Conservation (phyloP, 768 basidiomycete genomes). For the Fibroporia radiculosa region DNA sequence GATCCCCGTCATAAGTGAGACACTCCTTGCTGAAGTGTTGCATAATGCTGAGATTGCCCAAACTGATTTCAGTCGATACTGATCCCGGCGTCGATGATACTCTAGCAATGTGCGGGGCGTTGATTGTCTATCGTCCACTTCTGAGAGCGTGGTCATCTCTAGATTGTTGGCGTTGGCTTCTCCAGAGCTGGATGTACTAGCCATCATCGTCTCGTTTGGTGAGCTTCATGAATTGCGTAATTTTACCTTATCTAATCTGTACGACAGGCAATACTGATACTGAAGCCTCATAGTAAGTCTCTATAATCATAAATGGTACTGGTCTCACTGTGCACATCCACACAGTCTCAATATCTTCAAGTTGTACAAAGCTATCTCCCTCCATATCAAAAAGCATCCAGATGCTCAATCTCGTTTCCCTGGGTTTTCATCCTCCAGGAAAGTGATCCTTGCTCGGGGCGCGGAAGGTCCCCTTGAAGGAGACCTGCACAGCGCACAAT, state of each 20-base stretch:
- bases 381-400: conserved; percentile 50
- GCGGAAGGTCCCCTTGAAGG: conserved; percentile 62
- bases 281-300: conserved; percentile 50
- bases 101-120: conserved; percentile 57
- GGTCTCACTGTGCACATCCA: neutral
- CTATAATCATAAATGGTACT: conserved; percentile 9
- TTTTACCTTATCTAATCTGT: neutral
- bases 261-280: conserved; percentile 63
- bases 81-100: conserved; percentile 85
- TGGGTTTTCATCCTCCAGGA: conserved; percentile 43
- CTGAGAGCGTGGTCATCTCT: neutral
- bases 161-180: conserved; percentile 75
- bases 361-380: conserved; percentile 59
- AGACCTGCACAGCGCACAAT: conserved; percentile 65
- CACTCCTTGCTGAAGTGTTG: neutral
- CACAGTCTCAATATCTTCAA: conserved; percentile 67
- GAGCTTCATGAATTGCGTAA: conserved; percentile 16
- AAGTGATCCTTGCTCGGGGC: conserved; percentile 61
- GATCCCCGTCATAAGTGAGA: conserved; percentile 64
- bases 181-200: conserved; percentile 76
- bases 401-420: conserved; percentile 49
- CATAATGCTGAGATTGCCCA: neutral
- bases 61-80: conserved; percentile 57
- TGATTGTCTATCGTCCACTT: neutral
- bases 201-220: conserved; percentile 74